Percentiles rank a stretch among this genome's conserved stretches.
Conservation (phyloP, 2,329 filamentous ascomycete genomes). For the Phialemonium atrogriseum region DNA sequence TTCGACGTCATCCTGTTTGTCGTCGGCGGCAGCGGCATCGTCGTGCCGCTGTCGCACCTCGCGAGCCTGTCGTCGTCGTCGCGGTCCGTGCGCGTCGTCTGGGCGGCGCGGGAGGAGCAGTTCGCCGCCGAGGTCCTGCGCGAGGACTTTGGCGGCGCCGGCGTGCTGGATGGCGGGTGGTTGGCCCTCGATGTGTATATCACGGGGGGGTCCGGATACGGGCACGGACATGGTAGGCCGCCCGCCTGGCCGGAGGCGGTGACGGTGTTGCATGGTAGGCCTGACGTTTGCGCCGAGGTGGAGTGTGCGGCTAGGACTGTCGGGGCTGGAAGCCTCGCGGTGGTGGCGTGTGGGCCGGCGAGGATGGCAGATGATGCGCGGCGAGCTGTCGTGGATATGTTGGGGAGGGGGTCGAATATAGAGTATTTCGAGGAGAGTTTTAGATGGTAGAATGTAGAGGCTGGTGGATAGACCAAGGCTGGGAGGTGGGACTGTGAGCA, state of each 20-base stretch:
- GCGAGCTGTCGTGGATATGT: constrained; percentile 21
- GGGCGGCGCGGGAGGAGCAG: constrained; percentile 32
- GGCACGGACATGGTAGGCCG: background rate
- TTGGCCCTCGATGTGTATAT: constrained; percentile 28
- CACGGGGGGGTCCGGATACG: constrained; percentile 11
- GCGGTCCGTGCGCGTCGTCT: constrained; percentile 26
- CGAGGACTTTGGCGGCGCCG: constrained; percentile 21
- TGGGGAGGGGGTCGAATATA: constrained; percentile 18
- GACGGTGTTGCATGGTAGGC: constrained; percentile 18
- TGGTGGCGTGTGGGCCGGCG: constrained; percentile 36
- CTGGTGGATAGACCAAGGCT: too few species aligned
- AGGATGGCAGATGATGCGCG: constrained; percentile 35
- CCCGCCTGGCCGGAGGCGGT: constrained; percentile 11
- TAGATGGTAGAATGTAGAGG: too few species aligned
- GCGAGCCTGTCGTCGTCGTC: constrained; percentile 13
- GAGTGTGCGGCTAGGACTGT: constrained; percentile 13
- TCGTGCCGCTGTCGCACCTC: constrained; percentile 31
- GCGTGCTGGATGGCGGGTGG: constrained; percentile 17
- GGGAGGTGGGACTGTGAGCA: too few species aligned
- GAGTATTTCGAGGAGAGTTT: constrained; percentile 37
- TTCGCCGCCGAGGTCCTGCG: constrained; percentile 26
- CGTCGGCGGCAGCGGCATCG: constrained; percentile 36
- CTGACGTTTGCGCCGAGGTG: constrained; percentile 24
- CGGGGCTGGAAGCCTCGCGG: constrained; percentile 21
- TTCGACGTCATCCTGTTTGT: constrained; percentile 33